A percentile compares a stretch with the other conserved stretches of the same genome.
Conservation (phyloP, 345 rosid species). For the Boechera stricta region DNA sequence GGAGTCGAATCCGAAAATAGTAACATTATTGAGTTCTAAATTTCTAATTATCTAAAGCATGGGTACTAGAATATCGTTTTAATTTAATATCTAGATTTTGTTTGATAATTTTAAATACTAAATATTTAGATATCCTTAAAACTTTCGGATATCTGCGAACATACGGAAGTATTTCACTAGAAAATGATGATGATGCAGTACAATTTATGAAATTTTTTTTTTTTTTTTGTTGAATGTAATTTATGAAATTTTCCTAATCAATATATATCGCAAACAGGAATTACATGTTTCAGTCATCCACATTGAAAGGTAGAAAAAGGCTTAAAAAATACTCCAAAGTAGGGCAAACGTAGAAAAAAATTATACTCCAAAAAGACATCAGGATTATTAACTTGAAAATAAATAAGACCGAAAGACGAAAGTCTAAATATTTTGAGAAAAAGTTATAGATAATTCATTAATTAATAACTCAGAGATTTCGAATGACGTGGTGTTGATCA, state of each 20-base stretch:
- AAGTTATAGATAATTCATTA: constrained; percentile 27
- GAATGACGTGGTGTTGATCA: constrained; percentile 43
- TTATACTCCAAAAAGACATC: constrained; percentile 12
- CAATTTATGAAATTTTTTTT: background rate
- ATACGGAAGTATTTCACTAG: background rate
- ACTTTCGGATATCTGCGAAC: background rate
- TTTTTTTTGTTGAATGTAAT: no score
- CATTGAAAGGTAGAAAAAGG: background rate
- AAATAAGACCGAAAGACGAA: constrained; percentile 29
- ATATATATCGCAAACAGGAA: constrained; percentile 1
- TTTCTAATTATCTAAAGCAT: background rate
- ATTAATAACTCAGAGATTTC: constrained; percentile 31
- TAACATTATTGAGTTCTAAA: background rate
- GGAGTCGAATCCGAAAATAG: background rate
- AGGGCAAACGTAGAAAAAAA: constrained; percentile 19
- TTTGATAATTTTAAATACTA: background rate
- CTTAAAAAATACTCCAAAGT: background rate
- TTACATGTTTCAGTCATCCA: background rate
- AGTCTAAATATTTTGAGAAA: constrained; percentile 11
- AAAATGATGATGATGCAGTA: background rate
- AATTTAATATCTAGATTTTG: background rate
- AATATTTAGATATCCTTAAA: background rate
- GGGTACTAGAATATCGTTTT: background rate
- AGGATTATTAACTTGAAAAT: constrained; percentile 8
- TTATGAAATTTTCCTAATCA: background rate